Conservation (phyloP, 257 asterid species). For the Handroanthus guayacan region DNA sequence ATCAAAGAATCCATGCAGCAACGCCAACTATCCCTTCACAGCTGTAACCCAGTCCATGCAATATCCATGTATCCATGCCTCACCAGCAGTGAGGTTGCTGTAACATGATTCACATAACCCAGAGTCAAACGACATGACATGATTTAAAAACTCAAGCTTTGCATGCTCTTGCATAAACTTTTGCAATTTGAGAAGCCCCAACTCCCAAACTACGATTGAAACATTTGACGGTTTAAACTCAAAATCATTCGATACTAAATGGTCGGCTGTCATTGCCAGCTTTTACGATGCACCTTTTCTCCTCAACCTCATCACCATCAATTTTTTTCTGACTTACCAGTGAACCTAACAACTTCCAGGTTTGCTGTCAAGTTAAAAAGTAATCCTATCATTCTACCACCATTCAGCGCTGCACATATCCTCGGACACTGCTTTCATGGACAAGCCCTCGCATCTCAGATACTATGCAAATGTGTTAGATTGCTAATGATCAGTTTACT, state of each 20-base stretch:
- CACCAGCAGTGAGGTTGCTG: slow-evolving; percentile 31
- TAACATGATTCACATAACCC: slow-evolving; percentile 31
- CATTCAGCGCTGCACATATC: slow-evolving; percentile 31
- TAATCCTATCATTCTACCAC: slow-evolving; percentile 31
- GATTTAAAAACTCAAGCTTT: slow-evolving; percentile 22
- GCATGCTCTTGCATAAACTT: slow-evolving; percentile 31
- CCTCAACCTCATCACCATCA: slow-evolving; percentile 35
- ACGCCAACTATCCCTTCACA: slow-evolving; percentile 29
- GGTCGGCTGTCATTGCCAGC: slow-evolving; percentile 32
- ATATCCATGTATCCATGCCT: slow-evolving; percentile 29
- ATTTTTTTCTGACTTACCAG: slow-evolving; percentile 22
- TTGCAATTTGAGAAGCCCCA: background rate
- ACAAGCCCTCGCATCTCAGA: slow-evolving; percentile 31
- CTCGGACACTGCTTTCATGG: slow-evolving; percentile 30
- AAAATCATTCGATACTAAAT: slow-evolving; percentile 17
- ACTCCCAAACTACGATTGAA: slow-evolving; percentile 31
- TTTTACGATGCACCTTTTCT: slow-evolving; percentile 37
- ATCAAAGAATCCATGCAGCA: slow-evolving; percentile 22
- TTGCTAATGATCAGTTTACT: slow-evolving; percentile 28
- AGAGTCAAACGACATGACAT: slow-evolving; percentile 13
- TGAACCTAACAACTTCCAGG: slow-evolving; percentile 34
- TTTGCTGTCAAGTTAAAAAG: slow-evolving; percentile 23
- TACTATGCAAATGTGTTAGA: slow-evolving; percentile 38
- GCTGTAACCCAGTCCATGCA: slow-evolving; percentile 31
- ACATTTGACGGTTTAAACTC: slow-evolving; percentile 17